Conservation (phyloP, 2,329 filamentous ascomycete genomes). For the Monilinia vaccinii-corymbosi region DNA sequence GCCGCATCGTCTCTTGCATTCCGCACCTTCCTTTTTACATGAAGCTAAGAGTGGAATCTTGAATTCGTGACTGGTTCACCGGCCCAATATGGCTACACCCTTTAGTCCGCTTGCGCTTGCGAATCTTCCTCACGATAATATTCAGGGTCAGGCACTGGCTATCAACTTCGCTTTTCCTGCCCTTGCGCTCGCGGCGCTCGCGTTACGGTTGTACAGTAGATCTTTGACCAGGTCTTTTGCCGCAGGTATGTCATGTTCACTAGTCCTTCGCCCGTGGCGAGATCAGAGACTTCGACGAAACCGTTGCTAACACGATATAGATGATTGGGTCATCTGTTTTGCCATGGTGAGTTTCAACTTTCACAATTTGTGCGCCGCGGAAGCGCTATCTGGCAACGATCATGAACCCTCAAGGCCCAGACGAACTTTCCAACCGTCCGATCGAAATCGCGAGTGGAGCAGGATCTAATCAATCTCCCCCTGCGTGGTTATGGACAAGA, state of each 20-base stretch:
- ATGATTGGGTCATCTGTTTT: slow-evolving; percentile 5
- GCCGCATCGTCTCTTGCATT: background rate
- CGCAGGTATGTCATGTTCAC: slow-evolving; percentile 18
- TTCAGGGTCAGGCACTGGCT: background rate
- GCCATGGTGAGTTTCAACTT: background rate
- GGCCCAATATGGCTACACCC: background rate
- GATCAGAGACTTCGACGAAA: background rate
- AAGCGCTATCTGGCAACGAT: background rate
- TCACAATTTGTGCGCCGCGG: background rate
- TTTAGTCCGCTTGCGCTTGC: background rate
- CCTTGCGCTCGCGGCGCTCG: background rate
- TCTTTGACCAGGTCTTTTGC: slow-evolving; percentile 1
- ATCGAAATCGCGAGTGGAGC: background rate
- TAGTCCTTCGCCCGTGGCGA: slow-evolving; percentile 21
- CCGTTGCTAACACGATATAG: background rate
- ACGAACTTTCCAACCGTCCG: background rate
- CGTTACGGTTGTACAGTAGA: background rate
- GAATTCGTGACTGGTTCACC: background rate
- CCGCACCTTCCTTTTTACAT: background rate
- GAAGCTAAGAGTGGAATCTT: background rate
- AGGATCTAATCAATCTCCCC: background rate
- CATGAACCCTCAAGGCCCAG: background rate
- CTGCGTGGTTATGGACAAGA: background rate
- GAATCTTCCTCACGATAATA: background rate
- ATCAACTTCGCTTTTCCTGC: background rate